phyloP scores from a whole-genome alignment of 176 grass and related monocot species.

The Eragrostis curvula region DNA sequence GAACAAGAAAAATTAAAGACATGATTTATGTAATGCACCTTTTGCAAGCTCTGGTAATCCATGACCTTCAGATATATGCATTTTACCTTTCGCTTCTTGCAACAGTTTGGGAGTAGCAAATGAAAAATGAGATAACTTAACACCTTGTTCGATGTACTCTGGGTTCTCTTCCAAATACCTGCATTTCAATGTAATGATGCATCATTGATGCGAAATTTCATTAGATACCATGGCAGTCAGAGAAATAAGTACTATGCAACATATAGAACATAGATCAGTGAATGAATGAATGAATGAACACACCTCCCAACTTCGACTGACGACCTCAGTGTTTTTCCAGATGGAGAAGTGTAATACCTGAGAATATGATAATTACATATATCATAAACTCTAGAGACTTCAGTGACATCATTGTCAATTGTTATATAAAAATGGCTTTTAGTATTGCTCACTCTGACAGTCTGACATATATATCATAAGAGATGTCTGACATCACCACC shows the following conservation, averaged over 20 bases:
- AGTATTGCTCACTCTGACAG: neutral
- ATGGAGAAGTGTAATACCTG: slow-evolving; percentile 68
- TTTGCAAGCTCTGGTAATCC: too few species aligned
- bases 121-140: slow-evolving; percentile 60
- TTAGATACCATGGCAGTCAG: slow-evolving; percentile 19
- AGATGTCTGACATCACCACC: neutral
- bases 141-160: slow-evolving; percentile 46
- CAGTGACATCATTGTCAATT: slow-evolving; percentile 24
- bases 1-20: too few species aligned
- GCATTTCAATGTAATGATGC: too few species aligned
- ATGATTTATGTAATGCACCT: too few species aligned
- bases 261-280: slow-evolving; percentile 18
- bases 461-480: slow-evolving; percentile 39
- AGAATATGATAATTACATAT: slow-evolving; percentile 25
- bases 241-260: neutral
- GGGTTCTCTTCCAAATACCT: slow-evolving; percentile 67
- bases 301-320: too few species aligned
- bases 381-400: neutral
- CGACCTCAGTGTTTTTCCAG: too few species aligned
- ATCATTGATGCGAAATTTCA: neutral
- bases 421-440: neutral
- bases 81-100: too few species aligned
- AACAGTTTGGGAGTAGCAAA: too few species aligned
- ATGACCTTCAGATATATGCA: too few species aligned
- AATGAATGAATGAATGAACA: slow-evolving; percentile 38